Conservation (phyloP, 2,329 filamentous ascomycete genomes). For the Aspergillus pseudotamarii region DNA sequence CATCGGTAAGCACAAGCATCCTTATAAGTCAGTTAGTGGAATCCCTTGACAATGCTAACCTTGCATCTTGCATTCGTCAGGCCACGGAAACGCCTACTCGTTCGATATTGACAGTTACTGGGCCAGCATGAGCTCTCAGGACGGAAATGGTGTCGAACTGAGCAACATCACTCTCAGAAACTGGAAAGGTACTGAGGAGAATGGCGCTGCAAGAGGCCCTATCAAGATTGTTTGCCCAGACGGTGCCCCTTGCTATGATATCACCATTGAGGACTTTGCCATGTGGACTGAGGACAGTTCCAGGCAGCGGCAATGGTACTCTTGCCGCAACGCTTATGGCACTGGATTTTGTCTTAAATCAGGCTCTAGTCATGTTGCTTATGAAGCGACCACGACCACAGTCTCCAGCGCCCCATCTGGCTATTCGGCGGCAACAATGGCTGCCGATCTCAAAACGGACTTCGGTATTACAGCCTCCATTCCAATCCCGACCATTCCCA, state of each 20-base stretch:
- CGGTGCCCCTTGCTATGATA: slow-evolving; percentile 55
- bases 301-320: slow-evolving; percentile 35
- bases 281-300: slow-evolving; percentile 43
- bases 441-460: slow-evolving; percentile 22
- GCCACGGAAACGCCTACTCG: slow-evolving; percentile 61
- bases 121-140: slow-evolving; percentile 44
- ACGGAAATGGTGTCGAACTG: slow-evolving; percentile 56
- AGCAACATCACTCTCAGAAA: slow-evolving; percentile 56
- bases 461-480: slow-evolving; percentile 28
- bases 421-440: slow-evolving; percentile 31
- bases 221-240: slow-evolving; percentile 57
- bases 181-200: slow-evolving; percentile 57
- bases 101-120: slow-evolving; percentile 60
- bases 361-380: slow-evolving; percentile 20
- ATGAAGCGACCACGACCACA: slow-evolving; percentile 23
- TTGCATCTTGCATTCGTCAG: slow-evolving; percentile 25
- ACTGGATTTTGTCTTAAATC: slow-evolving; percentile 50
- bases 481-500: slow-evolving; percentile 25
- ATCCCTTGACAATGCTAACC: not conserved
- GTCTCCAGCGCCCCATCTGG: slow-evolving; percentile 25
- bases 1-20: slow-evolving; percentile 35
- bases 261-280: slow-evolving; percentile 54
- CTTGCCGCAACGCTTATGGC: slow-evolving; percentile 55
- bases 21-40: not conserved
- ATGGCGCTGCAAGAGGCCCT: slow-evolving; percentile 56